Conservation (phyloP, 148 eudicot species). For the Cornus kousa region DNA sequence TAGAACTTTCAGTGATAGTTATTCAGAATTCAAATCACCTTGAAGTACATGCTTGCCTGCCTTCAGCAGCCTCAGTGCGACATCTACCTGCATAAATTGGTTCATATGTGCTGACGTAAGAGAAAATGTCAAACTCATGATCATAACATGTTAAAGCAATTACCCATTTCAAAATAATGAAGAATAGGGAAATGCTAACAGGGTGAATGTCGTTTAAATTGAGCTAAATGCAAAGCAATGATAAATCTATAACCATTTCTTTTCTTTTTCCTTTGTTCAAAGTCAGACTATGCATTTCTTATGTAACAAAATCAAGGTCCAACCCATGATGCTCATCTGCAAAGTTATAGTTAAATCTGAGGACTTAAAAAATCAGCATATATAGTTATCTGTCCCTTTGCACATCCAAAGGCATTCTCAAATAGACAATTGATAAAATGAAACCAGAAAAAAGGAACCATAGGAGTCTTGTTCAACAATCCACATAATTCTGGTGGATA, state of each 20-base stretch:
- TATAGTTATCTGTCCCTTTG: neutral
- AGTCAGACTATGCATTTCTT: neutral
- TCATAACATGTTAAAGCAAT: neutral
- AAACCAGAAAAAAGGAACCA: neutral
- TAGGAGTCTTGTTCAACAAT: neutral
- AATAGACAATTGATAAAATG: neutral
- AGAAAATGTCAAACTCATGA: neutral
- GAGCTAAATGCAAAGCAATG: neutral
- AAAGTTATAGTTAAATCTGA: neutral
- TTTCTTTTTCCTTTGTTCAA: neutral
- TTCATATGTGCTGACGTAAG: neutral
- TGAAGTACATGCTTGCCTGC: conserved; percentile 98
- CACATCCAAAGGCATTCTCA: neutral
- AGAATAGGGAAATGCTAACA: neutral
- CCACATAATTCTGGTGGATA: neutral
- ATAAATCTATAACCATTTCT: neutral
- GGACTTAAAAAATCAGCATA: neutral
- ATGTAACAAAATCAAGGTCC: neutral
- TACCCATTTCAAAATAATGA: too few species aligned
- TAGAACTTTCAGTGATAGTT: neutral
- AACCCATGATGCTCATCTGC: neutral
- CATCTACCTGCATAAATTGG: conserved; percentile 61
- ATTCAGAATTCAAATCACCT: conserved; percentile 40
- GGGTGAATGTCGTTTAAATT: neutral
- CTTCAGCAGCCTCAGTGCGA: conserved; percentile 74